Evolutionary conservation across 108 stramenopile species (phyloP).

Genomic region (Nitzschia inconspicua): DNA sequence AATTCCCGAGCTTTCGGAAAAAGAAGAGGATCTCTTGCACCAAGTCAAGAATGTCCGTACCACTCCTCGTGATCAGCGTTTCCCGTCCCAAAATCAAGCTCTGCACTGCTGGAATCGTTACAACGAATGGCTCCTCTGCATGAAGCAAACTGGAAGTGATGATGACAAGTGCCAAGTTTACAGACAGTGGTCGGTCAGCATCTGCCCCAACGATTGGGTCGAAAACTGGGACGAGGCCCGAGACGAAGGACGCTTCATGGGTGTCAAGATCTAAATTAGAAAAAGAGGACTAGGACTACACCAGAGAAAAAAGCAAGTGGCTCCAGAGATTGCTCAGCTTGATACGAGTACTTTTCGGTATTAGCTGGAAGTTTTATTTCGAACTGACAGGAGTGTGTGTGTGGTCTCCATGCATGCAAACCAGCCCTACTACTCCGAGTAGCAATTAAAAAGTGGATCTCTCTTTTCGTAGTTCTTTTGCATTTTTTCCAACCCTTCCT

Average conservation of each 20-base stretch:
- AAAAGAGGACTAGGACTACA: too few relatives aligned
- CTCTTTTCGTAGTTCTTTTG: too few relatives aligned
- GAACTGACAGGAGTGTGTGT: too few relatives aligned
- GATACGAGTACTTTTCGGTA: too few relatives aligned
- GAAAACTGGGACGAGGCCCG: constrained; percentile 92
- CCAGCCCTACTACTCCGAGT: too few relatives aligned
- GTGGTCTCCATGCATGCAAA: too few relatives aligned
- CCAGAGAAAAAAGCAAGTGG: too few relatives aligned
- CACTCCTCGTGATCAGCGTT: constrained; percentile 87
- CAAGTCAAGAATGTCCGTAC: constrained; percentile 80
- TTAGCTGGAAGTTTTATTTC: too few relatives aligned
- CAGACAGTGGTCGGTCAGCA: constrained; percentile 64
- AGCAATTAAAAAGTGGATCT: too few relatives aligned
- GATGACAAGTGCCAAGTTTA: constrained; percentile 84
- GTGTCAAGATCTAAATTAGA: constrained; percentile 37
- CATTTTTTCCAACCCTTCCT: too few relatives aligned
- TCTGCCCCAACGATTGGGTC: constrained; percentile 84
- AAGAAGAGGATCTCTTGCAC: constrained; percentile 73
- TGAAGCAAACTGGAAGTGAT: constrained; percentile 76
- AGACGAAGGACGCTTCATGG: constrained; percentile 67
- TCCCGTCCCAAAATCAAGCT: constrained; percentile 86
- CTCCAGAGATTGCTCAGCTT: too few relatives aligned
- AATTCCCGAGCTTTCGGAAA: constrained; percentile 70
- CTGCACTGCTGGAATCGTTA: constrained; percentile 96
- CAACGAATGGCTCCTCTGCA: constrained; percentile 94